Evolutionary conservation across 257 asterid genomes (phyloP).

Genomic region (Pogostemon cablin): DNA sequence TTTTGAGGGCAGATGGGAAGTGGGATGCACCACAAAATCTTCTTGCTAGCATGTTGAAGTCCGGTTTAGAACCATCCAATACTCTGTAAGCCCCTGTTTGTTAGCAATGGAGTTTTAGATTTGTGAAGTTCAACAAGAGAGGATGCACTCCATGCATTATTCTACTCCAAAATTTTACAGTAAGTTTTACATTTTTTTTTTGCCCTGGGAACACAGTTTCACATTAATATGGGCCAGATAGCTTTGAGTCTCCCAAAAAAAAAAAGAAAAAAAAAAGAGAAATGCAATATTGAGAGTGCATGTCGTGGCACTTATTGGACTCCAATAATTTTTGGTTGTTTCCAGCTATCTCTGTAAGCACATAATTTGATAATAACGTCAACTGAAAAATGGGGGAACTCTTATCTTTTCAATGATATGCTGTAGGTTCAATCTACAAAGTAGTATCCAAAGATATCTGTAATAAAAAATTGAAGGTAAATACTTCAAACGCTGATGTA

Average conservation of each 20-base stretch:
- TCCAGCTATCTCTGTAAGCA: neutral
- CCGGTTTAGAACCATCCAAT: slow-evolving; percentile 49
- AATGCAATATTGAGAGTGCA: neutral
- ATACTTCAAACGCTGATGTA: neutral
- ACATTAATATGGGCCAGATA: neutral
- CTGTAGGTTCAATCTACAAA: slow-evolving; percentile 13
- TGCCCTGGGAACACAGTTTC: slow-evolving; percentile 20
- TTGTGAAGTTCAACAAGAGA: slow-evolving; percentile 19
- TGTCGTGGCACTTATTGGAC: neutral
- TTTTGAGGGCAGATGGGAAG: slow-evolving; percentile 59
- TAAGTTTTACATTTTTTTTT: slow-evolving; percentile 22
- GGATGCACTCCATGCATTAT: slow-evolving; percentile 15
- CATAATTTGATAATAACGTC: neutral
- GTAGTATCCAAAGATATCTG: slow-evolving; percentile 11
- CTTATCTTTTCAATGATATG: slow-evolving; percentile 13
- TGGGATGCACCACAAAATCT: slow-evolving; percentile 53
- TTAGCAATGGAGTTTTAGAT: neutral
- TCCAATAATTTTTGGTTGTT: slow-evolving; percentile 6
- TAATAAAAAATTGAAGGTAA: neutral
- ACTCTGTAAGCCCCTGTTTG: slow-evolving; percentile 23
- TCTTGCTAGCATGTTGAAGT: slow-evolving; percentile 54
- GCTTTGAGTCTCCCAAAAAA: too few species aligned
- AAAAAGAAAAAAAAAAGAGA: neutral
- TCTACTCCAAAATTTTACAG: slow-evolving; percentile 28
- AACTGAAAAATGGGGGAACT: neutral